Percentiles rank a stretch among this genome's conserved stretches.
phyloP scores from a whole-genome alignment of 2,329 filamentous ascomycete species.

The Aspergillus melleus region DNA sequence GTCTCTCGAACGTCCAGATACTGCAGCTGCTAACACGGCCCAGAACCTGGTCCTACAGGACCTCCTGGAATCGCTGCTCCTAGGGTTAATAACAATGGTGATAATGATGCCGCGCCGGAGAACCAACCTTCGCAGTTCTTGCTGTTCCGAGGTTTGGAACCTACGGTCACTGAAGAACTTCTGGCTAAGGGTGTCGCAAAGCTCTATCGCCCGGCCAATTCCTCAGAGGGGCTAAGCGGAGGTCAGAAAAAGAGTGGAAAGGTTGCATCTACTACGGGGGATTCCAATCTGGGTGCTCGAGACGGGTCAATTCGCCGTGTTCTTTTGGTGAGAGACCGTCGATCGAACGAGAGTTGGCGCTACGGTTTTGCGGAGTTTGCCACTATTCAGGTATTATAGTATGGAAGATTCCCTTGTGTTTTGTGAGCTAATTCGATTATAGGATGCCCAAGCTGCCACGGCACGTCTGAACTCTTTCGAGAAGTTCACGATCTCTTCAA shows the following conservation, averaged over 20 bases:
- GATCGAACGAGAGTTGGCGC: slow-evolving; percentile 70
- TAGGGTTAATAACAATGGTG: slow-evolving; percentile 52
- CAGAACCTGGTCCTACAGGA: slow-evolving; percentile 29
- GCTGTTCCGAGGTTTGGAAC: slow-evolving; percentile 69
- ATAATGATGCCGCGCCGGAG: slow-evolving; percentile 56
- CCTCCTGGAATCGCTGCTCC: slow-evolving; percentile 41
- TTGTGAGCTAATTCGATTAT: background rate
- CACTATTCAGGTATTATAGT: slow-evolving; percentile 56
- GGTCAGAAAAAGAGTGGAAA: slow-evolving; percentile 50
- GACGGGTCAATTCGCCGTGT: slow-evolving; percentile 75
- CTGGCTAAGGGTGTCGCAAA: slow-evolving; percentile 73
- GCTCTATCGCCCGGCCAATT: slow-evolving; percentile 61
- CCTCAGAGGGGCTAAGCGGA: slow-evolving; percentile 30
- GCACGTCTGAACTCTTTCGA: slow-evolving; percentile 70
- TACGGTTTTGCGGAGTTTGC: slow-evolving; percentile 86
- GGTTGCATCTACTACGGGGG: slow-evolving; percentile 56
- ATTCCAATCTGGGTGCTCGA: slow-evolving; percentile 67
- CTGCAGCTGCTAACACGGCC: slow-evolving; percentile 14
- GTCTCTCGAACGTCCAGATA: slow-evolving; percentile 17
- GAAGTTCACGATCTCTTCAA: slow-evolving; percentile 75
- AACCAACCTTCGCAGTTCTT: slow-evolving; percentile 71
- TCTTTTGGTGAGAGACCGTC: slow-evolving; percentile 72
- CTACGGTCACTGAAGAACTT: slow-evolving; percentile 69
- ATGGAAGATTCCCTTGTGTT: background rate
- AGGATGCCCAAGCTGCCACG: slow-evolving; percentile 72